Conservation (phyloP, 1,139 yeast genomes). For the Magnusiomyces magnusii region DNA sequence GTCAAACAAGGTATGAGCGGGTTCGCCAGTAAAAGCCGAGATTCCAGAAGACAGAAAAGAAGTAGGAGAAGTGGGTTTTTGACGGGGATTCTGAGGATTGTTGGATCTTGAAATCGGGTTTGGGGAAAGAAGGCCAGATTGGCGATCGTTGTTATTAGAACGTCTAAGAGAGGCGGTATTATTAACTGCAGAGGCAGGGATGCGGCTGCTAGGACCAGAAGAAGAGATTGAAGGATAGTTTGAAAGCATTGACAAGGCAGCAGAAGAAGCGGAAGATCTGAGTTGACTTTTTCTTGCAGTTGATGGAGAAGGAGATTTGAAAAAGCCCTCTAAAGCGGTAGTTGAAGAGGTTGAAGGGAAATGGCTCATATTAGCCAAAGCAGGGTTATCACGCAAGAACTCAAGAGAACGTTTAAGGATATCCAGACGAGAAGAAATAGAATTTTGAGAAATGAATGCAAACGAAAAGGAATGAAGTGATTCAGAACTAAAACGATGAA, state of each 20-base stretch:
- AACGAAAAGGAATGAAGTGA: conserved; percentile 82
- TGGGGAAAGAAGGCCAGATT: background rate
- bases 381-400: conserved; percentile 52
- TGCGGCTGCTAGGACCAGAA: background rate
- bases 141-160: background rate
- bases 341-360: conserved; percentile 15
- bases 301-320: conserved; percentile 5
- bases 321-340: conserved; percentile 16
- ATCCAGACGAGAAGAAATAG: conserved; percentile 65
- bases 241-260: conserved; percentile 26
- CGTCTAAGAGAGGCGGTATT: background rate
- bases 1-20: conserved; percentile 17
- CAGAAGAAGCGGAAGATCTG: conserved; percentile 26
- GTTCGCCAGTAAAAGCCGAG: conserved; percentile 11
- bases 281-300: conserved; percentile 12
- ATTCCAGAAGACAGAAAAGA: background rate
- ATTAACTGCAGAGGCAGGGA: background rate
- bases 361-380: conserved; percentile 12
- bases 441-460: conserved; percentile 73
- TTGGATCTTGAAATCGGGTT: background rate
- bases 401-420: conserved; percentile 71
- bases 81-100: background rate
- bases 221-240: conserved; percentile 15
- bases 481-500: conserved; percentile 55
- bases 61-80: background rate